phyloP scores from a whole-genome alignment of 2,329 filamentous ascomycete genomes.

The Ustulina deusta region DNA sequence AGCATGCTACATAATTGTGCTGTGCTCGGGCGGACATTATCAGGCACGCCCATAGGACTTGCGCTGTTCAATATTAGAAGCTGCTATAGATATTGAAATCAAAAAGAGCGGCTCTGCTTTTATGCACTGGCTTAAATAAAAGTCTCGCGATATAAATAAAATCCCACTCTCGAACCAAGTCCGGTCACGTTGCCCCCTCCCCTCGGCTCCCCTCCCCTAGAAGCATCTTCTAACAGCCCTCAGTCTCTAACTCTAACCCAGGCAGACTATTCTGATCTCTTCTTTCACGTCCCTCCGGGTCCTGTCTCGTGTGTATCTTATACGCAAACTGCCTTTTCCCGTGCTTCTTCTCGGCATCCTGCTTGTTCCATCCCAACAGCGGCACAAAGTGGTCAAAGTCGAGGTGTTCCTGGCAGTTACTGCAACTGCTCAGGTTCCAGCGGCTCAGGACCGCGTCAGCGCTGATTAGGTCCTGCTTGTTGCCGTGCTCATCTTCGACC shows the following conservation, averaged over 20 bases:
- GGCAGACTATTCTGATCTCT: not conserved
- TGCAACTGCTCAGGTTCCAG: constrained; percentile 18
- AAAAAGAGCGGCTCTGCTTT: too few relatives aligned
- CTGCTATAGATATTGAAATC: too few relatives aligned
- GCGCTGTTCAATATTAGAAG: too few relatives aligned
- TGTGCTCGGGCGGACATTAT: too few relatives aligned
- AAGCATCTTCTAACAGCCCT: not conserved
- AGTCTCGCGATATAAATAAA: too few relatives aligned
- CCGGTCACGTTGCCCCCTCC: not conserved
- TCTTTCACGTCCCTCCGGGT: constrained; percentile 5
- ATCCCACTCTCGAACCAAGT: too few relatives aligned
- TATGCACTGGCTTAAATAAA: too few relatives aligned
- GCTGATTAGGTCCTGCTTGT: constrained; percentile 8
- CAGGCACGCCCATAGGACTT: too few relatives aligned
- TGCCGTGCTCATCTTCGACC: constrained; percentile 1
- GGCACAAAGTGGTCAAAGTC: constrained; percentile 22
- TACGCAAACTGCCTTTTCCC: constrained; percentile 1
- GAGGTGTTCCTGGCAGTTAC: constrained; percentile 22
- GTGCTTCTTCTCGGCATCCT: constrained; percentile 7
- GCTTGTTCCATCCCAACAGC: constrained; percentile 17
- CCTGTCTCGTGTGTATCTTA: constrained; percentile 15
- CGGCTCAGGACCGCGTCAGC: constrained; percentile 25
- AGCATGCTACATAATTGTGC: too few relatives aligned
- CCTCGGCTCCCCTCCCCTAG: too few relatives aligned
- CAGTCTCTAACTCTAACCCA: constrained; percentile 12